Evolutionary conservation across 768 basidiomycete genomes (phyloP).

Genomic region (Polyporus arcularius): DNA sequence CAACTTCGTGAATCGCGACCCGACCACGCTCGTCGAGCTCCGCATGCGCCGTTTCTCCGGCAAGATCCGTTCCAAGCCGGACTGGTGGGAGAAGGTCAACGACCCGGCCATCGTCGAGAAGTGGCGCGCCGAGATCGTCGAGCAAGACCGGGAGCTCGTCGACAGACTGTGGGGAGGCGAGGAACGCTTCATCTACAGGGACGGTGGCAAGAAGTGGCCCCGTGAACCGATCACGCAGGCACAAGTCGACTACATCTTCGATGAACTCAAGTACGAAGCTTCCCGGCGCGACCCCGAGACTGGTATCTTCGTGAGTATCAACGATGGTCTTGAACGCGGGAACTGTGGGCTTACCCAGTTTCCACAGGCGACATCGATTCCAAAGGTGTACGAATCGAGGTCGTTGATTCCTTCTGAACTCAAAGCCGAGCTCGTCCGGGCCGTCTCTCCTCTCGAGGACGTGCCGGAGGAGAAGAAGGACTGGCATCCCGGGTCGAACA

Average conservation of each 20-base stretch:
- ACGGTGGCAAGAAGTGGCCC: neutral
- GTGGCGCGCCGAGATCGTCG: slow-evolving; percentile 11
- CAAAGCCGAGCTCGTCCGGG: neutral
- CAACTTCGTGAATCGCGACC: neutral
- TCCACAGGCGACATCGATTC: neutral
- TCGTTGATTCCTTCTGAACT: neutral
- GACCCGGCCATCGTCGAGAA: slow-evolving; percentile 2
- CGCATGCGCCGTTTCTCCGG: slow-evolving; percentile 9
- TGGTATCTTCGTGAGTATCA: slow-evolving; percentile 7
- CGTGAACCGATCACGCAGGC: neutral
- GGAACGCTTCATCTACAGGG: neutral
- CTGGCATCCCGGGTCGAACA: slow-evolving; percentile 48
- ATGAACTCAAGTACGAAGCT: slow-evolving; percentile 5
- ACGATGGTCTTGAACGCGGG: too few relatives aligned
- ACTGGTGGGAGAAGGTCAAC: slow-evolving; percentile 9
- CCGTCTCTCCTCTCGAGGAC: slow-evolving; percentile 32
- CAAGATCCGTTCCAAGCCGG: slow-evolving; percentile 2
- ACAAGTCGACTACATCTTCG: slow-evolving; percentile 10
- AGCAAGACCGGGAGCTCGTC: neutral
- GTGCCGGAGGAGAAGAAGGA: slow-evolving; percentile 39
- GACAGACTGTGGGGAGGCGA: slow-evolving; percentile 3
- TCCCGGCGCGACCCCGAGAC: neutral
- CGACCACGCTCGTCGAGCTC: slow-evolving; percentile 9
- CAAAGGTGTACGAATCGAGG: neutral
- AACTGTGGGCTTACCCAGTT: neutral